A percentile compares a stretch with the other conserved stretches of the same genome.
Evolutionary conservation across 176 grass and related monocot genomes (phyloP).

Genomic region (Thalia dealbata): DNA sequence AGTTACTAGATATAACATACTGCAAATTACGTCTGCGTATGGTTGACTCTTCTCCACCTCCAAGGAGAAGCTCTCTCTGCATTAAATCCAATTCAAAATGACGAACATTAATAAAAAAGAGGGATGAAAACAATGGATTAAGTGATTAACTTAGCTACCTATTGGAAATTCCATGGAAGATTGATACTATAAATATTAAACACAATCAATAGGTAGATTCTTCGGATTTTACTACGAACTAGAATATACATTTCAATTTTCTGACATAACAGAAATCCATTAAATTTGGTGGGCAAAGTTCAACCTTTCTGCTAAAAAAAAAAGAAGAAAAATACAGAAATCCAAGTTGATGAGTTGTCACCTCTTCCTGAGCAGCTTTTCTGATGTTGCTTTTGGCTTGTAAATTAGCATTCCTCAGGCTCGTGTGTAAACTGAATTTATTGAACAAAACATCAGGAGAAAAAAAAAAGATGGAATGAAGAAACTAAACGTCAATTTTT

Average conservation of each 20-base stretch:
- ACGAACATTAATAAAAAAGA: conserved; percentile 7
- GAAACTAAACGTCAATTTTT: too few relatives aligned
- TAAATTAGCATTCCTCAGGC: conserved; percentile 66
- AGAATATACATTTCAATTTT: not conserved
- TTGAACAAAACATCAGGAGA: not conserved
- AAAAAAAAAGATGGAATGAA: too few relatives aligned
- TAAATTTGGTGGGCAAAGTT: too few relatives aligned
- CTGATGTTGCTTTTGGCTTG: conserved; percentile 75
- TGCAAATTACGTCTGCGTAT: conserved; percentile 46
- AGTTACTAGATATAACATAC: conserved; percentile 33
- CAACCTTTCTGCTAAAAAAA: too few relatives aligned
- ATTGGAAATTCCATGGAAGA: not conserved
- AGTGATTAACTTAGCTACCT: not conserved
- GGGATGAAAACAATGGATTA: conserved; percentile 1
- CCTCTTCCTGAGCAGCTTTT: conserved; percentile 67
- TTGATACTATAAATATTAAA: not conserved
- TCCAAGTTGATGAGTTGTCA: conserved; percentile 8
- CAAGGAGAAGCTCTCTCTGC: conserved; percentile 73
- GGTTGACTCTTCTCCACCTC: conserved; percentile 60
- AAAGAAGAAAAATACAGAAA: not conserved
- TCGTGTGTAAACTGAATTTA: conserved; percentile 39
- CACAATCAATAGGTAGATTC: not conserved
- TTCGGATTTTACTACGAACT: not conserved
- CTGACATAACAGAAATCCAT: not conserved
- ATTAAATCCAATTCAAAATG: conserved; percentile 16